Conservation (phyloP, 2,329 filamentous ascomycete genomes). For the Lachnellula subtilissima region DNA sequence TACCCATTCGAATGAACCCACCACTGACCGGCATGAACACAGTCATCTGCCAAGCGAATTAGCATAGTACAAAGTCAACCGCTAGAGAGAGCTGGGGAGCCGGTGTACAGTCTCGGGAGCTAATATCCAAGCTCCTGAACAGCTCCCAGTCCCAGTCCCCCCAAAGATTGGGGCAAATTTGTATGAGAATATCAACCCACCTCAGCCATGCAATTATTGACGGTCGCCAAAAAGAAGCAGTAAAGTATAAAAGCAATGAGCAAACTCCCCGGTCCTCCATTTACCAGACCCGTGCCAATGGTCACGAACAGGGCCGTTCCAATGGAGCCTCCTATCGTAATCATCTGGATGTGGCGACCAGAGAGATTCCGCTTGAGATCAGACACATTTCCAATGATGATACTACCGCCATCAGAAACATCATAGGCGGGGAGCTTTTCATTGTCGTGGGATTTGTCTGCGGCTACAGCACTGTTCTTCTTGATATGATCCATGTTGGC, state of each 20-base stretch:
- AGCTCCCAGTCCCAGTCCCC: too few species aligned
- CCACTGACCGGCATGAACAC: constrained; percentile 50
- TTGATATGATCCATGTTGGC: constrained; percentile 19
- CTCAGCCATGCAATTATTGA: constrained; percentile 37
- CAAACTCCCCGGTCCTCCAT: constrained; percentile 32
- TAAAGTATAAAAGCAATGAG: constrained; percentile 45
- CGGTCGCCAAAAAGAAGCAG: constrained; percentile 35
- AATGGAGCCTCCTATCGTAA: constrained; percentile 44
- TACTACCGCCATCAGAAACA: constrained; percentile 4
- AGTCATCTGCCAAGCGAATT: constrained; percentile 38
- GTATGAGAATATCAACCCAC: too few species aligned
- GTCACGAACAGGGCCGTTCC: constrained; percentile 45
- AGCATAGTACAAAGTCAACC: too few species aligned
- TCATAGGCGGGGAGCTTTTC: constrained; percentile 15
- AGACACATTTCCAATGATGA: constrained; percentile 17
- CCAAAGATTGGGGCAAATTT: too few species aligned
- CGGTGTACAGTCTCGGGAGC: too few species aligned
- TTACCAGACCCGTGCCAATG: constrained; percentile 37
- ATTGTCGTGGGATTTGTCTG: constrained; percentile 1
- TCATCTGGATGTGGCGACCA: constrained; percentile 45
- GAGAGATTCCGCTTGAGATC: constrained; percentile 34
- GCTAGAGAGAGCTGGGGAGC: too few species aligned
- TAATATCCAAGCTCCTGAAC: too few species aligned
- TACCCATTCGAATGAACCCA: constrained; percentile 49
- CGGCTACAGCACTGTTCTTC: background rate